phyloP scores from a whole-genome alignment of 352 stramenopile species.

The Globisporangium recalcitrans region DNA sequence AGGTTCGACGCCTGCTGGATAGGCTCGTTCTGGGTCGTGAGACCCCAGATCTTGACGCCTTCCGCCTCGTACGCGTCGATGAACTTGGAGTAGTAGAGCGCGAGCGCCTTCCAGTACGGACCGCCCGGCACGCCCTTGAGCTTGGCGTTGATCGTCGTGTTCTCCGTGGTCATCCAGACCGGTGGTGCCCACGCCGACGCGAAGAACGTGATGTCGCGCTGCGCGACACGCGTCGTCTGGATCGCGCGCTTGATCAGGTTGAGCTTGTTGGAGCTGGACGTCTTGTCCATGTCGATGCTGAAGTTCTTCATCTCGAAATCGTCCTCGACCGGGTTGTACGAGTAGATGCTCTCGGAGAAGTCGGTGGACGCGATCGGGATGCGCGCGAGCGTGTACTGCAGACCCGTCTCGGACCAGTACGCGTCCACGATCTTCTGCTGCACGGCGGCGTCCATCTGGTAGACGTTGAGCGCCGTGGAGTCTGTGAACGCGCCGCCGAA shows the following conservation, averaged over 20 bases:
- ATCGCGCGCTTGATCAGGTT: conserved; percentile 60
- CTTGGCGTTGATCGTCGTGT: conserved; percentile 49
- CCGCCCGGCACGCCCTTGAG: conserved; percentile 50
- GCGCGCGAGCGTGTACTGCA: conserved; percentile 81
- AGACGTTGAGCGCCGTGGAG: conserved; percentile 72
- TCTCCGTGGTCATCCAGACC: conserved; percentile 82
- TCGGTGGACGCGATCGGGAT: conserved; percentile 85
- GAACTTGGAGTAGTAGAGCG: conserved; percentile 88
- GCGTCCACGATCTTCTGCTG: conserved; percentile 70
- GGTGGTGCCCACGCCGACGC: conserved; percentile 80
- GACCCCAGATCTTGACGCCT: conserved; percentile 69
- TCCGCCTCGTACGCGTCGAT: conserved; percentile 72
- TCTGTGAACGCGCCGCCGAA: conserved; percentile 91
- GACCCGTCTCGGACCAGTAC: conserved; percentile 72
- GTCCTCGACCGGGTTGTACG: conserved; percentile 76
- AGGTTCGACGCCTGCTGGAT: conserved; percentile 32
- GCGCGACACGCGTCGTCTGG: conserved; percentile 25
- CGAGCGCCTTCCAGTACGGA: conserved; percentile 65
- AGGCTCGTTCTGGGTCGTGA: conserved; percentile 86
- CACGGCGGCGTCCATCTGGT: conserved; percentile 43
- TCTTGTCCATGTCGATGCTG: conserved; percentile 78
- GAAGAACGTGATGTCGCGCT: conserved; percentile 59
- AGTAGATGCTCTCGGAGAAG: conserved; percentile 85
- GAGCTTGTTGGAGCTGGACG: conserved; percentile 53
- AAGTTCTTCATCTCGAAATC: conserved; percentile 82